Evolutionary conservation across 805 yeast genomes (phyloP), one percentile per base, ranked within the genome.

Genomic region (Blastobotrys terrestris): DNA sequence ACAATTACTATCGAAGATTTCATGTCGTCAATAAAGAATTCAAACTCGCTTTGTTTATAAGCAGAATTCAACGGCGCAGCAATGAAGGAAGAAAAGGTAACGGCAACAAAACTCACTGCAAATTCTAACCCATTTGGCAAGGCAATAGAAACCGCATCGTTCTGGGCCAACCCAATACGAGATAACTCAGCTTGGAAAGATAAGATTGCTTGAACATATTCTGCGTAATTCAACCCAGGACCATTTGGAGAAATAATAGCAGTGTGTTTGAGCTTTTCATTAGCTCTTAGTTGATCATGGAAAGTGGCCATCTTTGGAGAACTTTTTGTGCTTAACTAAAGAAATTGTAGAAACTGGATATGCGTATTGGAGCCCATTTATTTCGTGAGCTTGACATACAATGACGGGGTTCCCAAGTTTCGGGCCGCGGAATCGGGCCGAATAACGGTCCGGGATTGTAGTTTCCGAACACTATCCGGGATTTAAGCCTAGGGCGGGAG

Each of bases 1-100:
- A 83, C 85, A 54, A 83, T 67, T 26, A 84, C 72, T 21, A 81
- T 80, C 50, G 72, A 72, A 5, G 87, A 75, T 58, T 77, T 69
- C 58, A 84, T 67, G 61, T 84, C 90, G 43, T 74, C 77, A 47
- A 85, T 68, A 63, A 83, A 84, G 65, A 83, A 81, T 60, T 80
- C 81, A 63, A 82, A 80, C 66, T 84, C 91, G 35, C 67, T 59
- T 59, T 78, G 76, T 60, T 77, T 81, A 65, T 82, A 83, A 51
- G 75, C 74, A 14, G 87, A 78, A 60, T 84, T 85, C 63, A 84
- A 70, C 13, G 91, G 91, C 1, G 88, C 86, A 18, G 85, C 85
- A 45, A 84, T 72, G 58, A 77, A 72, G 1, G 80, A 77, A 26
- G 79, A 74, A 56, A 77, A 75, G 1, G 87, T 78, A 21, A 77